Evolutionary conservation across 1,139 yeast species (phyloP), one percentile per base, ranked within the genome.

Genomic region (Saccharomyces hybrid): DNA sequence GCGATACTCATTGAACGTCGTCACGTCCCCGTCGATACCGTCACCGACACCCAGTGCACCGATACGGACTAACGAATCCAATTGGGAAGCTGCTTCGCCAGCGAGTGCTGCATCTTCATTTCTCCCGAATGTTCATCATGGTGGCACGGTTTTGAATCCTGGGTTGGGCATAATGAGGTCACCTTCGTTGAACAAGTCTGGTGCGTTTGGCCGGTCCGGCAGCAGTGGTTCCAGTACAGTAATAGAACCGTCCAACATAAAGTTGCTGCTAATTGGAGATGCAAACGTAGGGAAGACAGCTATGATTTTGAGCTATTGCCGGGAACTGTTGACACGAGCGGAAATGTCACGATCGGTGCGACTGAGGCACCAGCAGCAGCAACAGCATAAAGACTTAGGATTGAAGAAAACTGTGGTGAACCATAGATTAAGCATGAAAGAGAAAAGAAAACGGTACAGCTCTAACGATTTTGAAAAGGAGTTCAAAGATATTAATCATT

Each of bases 281-380:
- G 73, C 78, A 1, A 74, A 75, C 9, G 77, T 75, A 3, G 78
- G 78, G 1, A 75, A 75, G 57, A 72, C 76, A 3, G 77, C 78
- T 1, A 64, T 75, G 58, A 70, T 75, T 4, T 56, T 74, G n/a
- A 70, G 73, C 26, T 75, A 73, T 54, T 73, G 74, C 56, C 70
- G 73, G 52, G 75, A 73, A 48, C 54, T 69, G 16, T 66, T 68
- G 13, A 63, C 70, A 1, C 58, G 58, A 47, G 58, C 62, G 4
- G 69, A 65, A 50, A 54, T 60, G 27, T 56, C 38, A n/a, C 49
- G 52, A 23, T 52, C 58, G 11, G 54, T 57, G 57, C 47, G 50
- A 25, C 34, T 38, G 49, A 28, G 48, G 23, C 44, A 26, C 47
- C 49, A 48, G 13, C 44, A 38, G 44, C 44, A 38, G 7, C 44